phyloP scores from a whole-genome alignment of 331 rosid species.

The Dryas integrifolia region DNA sequence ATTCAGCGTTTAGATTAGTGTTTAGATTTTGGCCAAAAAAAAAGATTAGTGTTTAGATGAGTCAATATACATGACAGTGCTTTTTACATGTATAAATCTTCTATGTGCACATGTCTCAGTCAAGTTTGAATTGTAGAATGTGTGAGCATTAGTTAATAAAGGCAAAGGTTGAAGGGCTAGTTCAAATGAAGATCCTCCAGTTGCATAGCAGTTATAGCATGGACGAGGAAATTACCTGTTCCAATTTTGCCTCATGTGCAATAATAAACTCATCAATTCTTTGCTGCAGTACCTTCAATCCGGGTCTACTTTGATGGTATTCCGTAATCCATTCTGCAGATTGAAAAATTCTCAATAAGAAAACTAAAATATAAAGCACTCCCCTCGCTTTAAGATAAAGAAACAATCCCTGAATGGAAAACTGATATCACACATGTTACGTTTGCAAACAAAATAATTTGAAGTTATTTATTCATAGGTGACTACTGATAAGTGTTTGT shows the following conservation, averaged over 20 bases:
- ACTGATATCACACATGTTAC: neutral
- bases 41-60: neutral
- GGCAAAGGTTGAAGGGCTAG: neutral
- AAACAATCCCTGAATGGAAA: neutral
- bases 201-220: neutral
- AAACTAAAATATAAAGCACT: constrained; percentile 5
- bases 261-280: constrained; percentile 62
- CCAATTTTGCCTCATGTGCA: constrained; percentile 57
- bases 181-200: neutral
- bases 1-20: too few relatives aligned
- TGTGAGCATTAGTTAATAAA: neutral
- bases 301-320: constrained; percentile 67
- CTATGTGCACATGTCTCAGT: neutral
- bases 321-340: constrained; percentile 70
- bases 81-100: neutral
- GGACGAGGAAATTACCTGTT: constrained; percentile 47
- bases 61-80: neutral
- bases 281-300: constrained; percentile 56
- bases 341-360: constrained; percentile 26
- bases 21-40: too few relatives aligned
- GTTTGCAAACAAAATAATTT: neutral
- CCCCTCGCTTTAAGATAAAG: neutral
- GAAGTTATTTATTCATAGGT: neutral
- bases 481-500: neutral
- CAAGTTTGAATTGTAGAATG: neutral